Evolutionary conservation across 495 filamentous ascomycete genomes (phyloP).

Genomic region (Beverwykella pulmonaria): DNA sequence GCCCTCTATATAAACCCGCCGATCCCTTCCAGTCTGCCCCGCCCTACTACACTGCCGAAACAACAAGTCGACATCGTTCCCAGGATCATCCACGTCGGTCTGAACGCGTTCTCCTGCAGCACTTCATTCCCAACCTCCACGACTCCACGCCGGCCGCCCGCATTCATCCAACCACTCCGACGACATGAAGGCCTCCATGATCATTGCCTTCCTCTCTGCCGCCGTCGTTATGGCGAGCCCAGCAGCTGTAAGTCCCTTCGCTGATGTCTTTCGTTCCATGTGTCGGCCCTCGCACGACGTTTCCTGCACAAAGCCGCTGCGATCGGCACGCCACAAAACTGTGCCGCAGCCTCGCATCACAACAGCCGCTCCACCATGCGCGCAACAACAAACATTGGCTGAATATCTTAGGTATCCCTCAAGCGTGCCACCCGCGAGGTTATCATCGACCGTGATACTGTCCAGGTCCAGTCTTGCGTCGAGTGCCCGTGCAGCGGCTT

Average conservation of each 20-base stretch:
- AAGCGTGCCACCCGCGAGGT: slow-evolving; percentile 6
- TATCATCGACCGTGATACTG: slow-evolving; percentile 3
- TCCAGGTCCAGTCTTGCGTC: slow-evolving; percentile 8
- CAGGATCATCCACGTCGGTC: not conserved
- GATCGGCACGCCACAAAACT: not conserved
- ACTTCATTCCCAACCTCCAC: not conserved
- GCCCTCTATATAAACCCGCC: slow-evolving; percentile 11
- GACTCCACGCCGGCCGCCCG: not conserved
- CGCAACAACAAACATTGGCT: not conserved
- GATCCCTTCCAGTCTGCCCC: not conserved
- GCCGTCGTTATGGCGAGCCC: slow-evolving; percentile 19
- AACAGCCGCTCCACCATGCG: not conserved
- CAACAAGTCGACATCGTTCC: not conserved
- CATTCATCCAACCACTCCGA: not conserved
- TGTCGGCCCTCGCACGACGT: not conserved
- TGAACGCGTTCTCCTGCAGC: too few species aligned
- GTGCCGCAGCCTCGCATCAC: not conserved
- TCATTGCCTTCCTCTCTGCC: slow-evolving; percentile 21
- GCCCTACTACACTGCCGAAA: not conserved
- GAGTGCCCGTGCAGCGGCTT: slow-evolving; percentile 23
- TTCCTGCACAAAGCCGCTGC: slow-evolving; percentile 11
- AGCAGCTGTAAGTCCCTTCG: slow-evolving; percentile 17
- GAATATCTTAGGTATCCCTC: slow-evolving; percentile 18
- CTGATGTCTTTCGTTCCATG: not conserved
- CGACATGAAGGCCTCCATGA: slow-evolving; percentile 29